Percentiles rank a stretch among this genome's conserved stretches.
phyloP scores from a whole-genome alignment of 495 filamentous ascomycete genomes.

The Lichenothelia convexa region DNA sequence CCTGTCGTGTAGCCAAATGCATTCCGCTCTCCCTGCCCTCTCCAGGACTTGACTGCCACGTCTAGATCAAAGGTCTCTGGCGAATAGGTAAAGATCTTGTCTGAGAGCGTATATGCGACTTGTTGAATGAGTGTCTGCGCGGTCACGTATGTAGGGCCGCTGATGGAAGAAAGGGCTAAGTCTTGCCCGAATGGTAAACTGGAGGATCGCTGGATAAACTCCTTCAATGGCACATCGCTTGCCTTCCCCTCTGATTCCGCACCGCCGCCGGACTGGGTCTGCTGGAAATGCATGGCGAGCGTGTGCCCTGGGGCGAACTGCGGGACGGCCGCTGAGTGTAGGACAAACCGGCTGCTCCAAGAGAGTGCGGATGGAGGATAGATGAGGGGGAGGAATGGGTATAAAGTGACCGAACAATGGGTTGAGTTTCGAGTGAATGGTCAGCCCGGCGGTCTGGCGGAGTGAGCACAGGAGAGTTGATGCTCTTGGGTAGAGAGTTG shows the following conservation, averaged over 20 bases:
- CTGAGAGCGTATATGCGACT: conserved; percentile 78
- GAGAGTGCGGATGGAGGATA: too few species aligned
- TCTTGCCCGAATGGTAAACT: conserved; percentile 44
- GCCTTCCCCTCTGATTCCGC: conserved; percentile 6
- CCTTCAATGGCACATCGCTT: conserved; percentile 9
- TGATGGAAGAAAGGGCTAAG: conserved; percentile 45
- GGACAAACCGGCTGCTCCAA: too few species aligned
- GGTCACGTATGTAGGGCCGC: conserved; percentile 77
- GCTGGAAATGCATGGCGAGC: conserved; percentile 12
- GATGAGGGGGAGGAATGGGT: too few species aligned
- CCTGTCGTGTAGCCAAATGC: conserved; percentile 61
- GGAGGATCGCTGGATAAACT: conserved; percentile 25
- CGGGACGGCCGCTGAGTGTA: too few species aligned
- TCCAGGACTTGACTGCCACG: conserved; percentile 61
- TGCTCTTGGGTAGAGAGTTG: too few species aligned
- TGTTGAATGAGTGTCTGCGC: conserved; percentile 88
- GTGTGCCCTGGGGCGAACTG: too few species aligned
- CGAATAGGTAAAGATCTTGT: conserved; percentile 94
- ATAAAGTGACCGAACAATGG: too few species aligned
- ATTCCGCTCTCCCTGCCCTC: conserved; percentile 44
- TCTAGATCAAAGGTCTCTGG: conserved; percentile 85
- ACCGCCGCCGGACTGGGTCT: conserved; percentile 12
- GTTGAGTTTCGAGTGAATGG: too few species aligned
- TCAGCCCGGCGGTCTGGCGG: too few species aligned
- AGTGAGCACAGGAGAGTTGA: too few species aligned